Conservation (phyloP, 495 filamentous ascomycete species). For the Aspergillus mulundensis region DNA sequence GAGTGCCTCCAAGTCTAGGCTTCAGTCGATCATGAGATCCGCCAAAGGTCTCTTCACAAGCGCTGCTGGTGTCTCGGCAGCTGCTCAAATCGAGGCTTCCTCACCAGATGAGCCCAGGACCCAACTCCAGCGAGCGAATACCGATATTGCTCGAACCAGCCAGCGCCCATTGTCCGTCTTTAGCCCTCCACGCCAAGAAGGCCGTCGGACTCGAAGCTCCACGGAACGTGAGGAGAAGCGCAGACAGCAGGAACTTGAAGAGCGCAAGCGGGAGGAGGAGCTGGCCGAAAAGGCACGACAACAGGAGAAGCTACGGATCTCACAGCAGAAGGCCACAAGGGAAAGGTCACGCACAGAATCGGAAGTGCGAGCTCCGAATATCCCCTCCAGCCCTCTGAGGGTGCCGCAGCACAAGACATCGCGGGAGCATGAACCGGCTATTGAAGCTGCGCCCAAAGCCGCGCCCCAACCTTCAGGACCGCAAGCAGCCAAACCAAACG, state of each 20-base stretch:
- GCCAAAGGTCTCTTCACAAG: slow-evolving; percentile 80
- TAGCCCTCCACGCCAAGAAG: slow-evolving; percentile 42
- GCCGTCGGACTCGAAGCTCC: slow-evolving; percentile 66
- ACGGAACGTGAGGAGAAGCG: slow-evolving; percentile 66
- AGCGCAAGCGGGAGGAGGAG: slow-evolving; percentile 49
- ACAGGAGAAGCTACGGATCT: slow-evolving; percentile 57
- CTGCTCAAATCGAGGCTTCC: slow-evolving; percentile 63
- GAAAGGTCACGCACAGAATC: slow-evolving; percentile 32
- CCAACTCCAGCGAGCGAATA: slow-evolving; percentile 19
- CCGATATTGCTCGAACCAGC: slow-evolving; percentile 6
- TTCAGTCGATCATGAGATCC: slow-evolving; percentile 82
- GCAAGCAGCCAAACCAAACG: slow-evolving; percentile 43
- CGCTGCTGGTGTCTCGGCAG: slow-evolving; percentile 71
- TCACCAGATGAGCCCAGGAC: slow-evolving; percentile 32
- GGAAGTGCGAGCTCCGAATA: slow-evolving; percentile 32
- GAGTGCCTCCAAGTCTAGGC: slow-evolving; percentile 81
- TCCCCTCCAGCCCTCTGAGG: slow-evolving; percentile 27
- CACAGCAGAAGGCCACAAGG: slow-evolving; percentile 33
- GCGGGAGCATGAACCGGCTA: slow-evolving; percentile 30
- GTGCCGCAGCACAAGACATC: slow-evolving; percentile 49
- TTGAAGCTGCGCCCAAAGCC: slow-evolving; percentile 35
- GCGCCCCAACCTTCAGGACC: slow-evolving; percentile 51
- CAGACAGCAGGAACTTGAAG: slow-evolving; percentile 60
- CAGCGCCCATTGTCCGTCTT: slow-evolving; percentile 18
- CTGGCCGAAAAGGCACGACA: slow-evolving; percentile 61